Evolutionary conservation across 192 early-diverging fungal species (phyloP), one percentile per base, ranked within the genome.

Genomic region (Radiomyces spectabilis): DNA sequence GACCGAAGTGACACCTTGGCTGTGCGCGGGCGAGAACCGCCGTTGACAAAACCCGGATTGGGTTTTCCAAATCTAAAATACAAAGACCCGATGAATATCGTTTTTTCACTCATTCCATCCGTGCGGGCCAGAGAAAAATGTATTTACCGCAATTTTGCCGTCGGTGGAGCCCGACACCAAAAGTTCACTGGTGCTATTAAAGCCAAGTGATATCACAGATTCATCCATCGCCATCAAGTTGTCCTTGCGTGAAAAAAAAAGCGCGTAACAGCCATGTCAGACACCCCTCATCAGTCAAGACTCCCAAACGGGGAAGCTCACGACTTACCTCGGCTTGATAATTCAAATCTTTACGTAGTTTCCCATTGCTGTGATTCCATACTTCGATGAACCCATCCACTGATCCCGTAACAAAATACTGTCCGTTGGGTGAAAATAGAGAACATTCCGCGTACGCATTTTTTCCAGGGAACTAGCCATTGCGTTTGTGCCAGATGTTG

Each of bases 311-410:
- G n/a, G n/a, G n/a, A n/a, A n/a, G n/a, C 30, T 46, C 10, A 3
- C 12, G 27, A 35, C 26, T 58, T 65, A 82, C 91, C 48, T 95
- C 89, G 1, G 84, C 81, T 66, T 98, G 95, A 70, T 94, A 98
- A 55, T 84, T 82, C 24, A 98, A 67, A 68, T 95, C 94, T 48
- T 74, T 85, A 27, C 92, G 73, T 13, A 93, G 69, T 57, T 94
- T 98, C 0, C 92, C 93, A 1, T 92, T 95, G 52, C 86, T 73
- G 50, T 81, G 83, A 55, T 94, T 92, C 92, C 92, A 98, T 16
- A 98, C 62, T 72, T 98, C 96, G 60, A 98, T 90, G 61, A 96
- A 92, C 6, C 96, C 96, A 74, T 97, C 96, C 24, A 80, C 73
- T 47, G 84, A 89, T 16, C 96, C 96, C 29, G 93, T 95, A 12